Evolutionary conservation across 768 basidiomycete species (phyloP), one percentile per base, ranked within the genome.

Genomic region (Mycena pura): DNA sequence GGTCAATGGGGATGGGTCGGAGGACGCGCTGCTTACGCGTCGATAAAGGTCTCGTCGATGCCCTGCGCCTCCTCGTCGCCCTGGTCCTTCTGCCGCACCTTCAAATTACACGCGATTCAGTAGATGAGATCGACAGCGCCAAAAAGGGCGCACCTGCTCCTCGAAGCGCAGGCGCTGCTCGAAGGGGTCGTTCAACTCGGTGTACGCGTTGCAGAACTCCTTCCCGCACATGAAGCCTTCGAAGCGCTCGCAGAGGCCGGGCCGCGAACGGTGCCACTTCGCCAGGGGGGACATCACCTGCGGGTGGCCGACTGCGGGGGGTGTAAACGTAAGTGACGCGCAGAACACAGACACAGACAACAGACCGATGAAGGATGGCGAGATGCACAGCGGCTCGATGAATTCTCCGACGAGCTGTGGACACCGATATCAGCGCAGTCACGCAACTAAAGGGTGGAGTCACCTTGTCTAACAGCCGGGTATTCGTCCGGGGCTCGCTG

Each of bases 251-350:
- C 97, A 99, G 24, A 99, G 84, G 36, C 97, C 97, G 0, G 95
- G 93, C 39, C 93, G 88, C n/a, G 92, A 93, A 64, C 97, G 93
- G 76, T 99, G 96, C 86, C 92, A 93, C 81, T 99, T 99, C 75
- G 97, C 97, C 32, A 99, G 88, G 3, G 97, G 97, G 0, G 96
- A 98, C 97, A 99, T 99, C 66, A 99, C 94, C 80, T 99, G 96
- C 15, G 97, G 97, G 78, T 99, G 97, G 28, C 97, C 97, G 63
- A 96, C 95, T 91, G 66, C 9, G 51, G n/a, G n/a, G 22, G 24
- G 15, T 34, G 52, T n/a, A 60, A 38, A 25, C 2, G 28, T 21
- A 7, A 17, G 31, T 17, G 53, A 24, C 27, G 40, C 19, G 11
- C 1, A 19, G 21, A 25, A 29, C 21, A 22, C 40, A 27, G 21